Evolutionary conservation across 202 grass and related monocot genomes (phyloP), one percentile per base, ranked within the genome.

Genomic region (Carex arenaria): DNA sequence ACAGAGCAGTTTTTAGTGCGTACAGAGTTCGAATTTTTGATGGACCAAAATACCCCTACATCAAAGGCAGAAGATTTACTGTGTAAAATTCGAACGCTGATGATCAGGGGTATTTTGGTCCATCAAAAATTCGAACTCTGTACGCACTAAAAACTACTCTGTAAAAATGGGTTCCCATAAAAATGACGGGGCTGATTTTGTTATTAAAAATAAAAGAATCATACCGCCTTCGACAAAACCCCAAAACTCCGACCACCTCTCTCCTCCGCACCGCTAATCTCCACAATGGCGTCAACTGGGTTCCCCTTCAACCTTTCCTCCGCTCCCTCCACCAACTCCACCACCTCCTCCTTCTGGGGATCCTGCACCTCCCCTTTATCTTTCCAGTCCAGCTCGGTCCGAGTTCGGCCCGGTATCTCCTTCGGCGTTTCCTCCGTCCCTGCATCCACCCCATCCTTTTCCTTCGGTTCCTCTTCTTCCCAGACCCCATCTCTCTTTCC

Each of bases 391-490:
- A 52, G 30, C 63, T 11, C 84, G 18, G 67, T 59, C 64, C 69
- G 85, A 56, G 45, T 88, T 77, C n/a, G n/a, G 85, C 91, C n/a
- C n/a, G n/a, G n/a, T n/a, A n/a, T n/a, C n/a, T n/a, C n/a, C n/a
- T n/a, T n/a, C n/a, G n/a, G n/a, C n/a, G n/a, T n/a, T n/a, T n/a
- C n/a, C n/a, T n/a, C n/a, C n/a, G n/a, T 40, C 71, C 51, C 89
- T 78, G 85, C 91, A 42, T 40, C 63, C 51, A 26, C 80, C 31
- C 70, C 72, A 20, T 30, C 82, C 1, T 66, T 84, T 13, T 69
- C 88, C 49, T 83, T 86, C 77, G 88, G 89, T 67, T 67, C 84
- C 38, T 12, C 84, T 55, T 84, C 85, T 69, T 90, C 87, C 4
- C 79, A 89, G 22, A 84, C 85, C 81, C 86, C 84, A 83, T 87